These are phyloP conservation scores for Globisporangium camurandrum DNA, from an alignment of 352 stramenopile genomes.

Conservation along the genomic window DNA sequence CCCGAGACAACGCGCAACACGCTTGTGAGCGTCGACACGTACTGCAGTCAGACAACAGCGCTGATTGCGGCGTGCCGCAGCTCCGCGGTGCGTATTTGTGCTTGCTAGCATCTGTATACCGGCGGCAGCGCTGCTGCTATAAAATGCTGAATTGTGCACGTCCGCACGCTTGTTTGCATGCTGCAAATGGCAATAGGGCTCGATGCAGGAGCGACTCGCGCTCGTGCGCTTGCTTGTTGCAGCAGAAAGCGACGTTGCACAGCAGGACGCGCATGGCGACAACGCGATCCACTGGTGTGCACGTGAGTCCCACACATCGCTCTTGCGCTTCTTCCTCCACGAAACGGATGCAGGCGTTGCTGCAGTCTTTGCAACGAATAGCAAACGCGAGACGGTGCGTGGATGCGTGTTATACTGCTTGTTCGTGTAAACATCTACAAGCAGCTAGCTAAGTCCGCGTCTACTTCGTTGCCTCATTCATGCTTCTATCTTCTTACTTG, in stretches of 20 bases:
- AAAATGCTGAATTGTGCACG: background rate
- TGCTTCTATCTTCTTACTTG: no score
- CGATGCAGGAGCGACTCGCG: slow-evolving; percentile 28
- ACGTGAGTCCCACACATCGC: slow-evolving; percentile 31
- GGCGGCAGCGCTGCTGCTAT: background rate
- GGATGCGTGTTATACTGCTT: no score
- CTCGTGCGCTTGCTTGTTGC: slow-evolving; percentile 44
- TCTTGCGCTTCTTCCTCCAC: slow-evolving; percentile 52
- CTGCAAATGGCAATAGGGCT: no score
- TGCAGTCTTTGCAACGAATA: slow-evolving; percentile 41
- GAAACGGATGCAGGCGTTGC: slow-evolving; percentile 43
- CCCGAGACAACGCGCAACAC: slow-evolving; percentile 18
- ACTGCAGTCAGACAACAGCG: slow-evolving; percentile 39
- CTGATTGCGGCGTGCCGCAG: slow-evolving; percentile 55
- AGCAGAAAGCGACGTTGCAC: slow-evolving; percentile 29
- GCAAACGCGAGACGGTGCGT: slow-evolving; percentile 43
- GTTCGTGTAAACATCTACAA: no score
- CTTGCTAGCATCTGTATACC: background rate
- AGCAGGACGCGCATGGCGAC: slow-evolving; percentile 47
- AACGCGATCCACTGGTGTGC: slow-evolving; percentile 66
- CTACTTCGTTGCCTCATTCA: no score
- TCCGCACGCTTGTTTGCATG: no score
- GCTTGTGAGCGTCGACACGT: slow-evolving; percentile 44
- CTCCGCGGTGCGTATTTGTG: slow-evolving; percentile 14
- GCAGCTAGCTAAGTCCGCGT: no score